Base-by-base conservation (phyloP, 495 filamentous ascomycete species). In the Cairneyella variabilis region DNA sequence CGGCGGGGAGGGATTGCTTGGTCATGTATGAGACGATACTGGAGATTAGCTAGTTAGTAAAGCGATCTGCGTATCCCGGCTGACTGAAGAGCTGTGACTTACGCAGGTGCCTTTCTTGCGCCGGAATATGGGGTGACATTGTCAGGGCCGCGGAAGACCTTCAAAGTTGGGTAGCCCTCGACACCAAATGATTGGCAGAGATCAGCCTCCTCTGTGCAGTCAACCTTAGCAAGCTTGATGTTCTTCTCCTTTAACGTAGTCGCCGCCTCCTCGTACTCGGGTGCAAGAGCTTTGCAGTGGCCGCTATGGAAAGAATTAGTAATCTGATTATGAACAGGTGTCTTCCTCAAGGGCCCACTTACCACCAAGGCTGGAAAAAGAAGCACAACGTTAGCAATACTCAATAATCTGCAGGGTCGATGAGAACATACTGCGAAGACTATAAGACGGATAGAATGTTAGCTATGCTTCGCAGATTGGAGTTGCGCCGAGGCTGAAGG, bases 11-110 rank as follows among this genome's bases (percentile, higher is more conserved):
- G 17, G 88, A 86, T 76, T 99, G 95, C 79, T 99, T 99, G 67
- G 86, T 87, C 93, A 99, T 99, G 77, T 96, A 97, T 21, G 93
- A 98, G 34, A 95, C 84, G 70, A 98, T 96, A 41, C 89, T 93
- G 34, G 11, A 43, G 18, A 16, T 22, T 3, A 41, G 20, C 14
- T 1, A n/a, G 50, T 77, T 60, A 79, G 68, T 48, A 52, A 36
- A 28, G 0, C 11, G 44, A 11, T 17, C 11, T 12, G 34, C 27
- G 4, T 17, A 32, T 27, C n/a, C n/a, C n/a, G n/a, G n/a, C n/a
- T n/a, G n/a, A 16, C 11, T n/a, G 1, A 5, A 23, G 30, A 20
- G 26, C 1, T 22, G 41, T 10, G 40, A 83, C 89, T 74, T 75
- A 93, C 90, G 90, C 84, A 65, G 83, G 85, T 42, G 91, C 83